Conservation (phyloP, 495 filamentous ascomycete species). For the Daldinia grandis region DNA sequence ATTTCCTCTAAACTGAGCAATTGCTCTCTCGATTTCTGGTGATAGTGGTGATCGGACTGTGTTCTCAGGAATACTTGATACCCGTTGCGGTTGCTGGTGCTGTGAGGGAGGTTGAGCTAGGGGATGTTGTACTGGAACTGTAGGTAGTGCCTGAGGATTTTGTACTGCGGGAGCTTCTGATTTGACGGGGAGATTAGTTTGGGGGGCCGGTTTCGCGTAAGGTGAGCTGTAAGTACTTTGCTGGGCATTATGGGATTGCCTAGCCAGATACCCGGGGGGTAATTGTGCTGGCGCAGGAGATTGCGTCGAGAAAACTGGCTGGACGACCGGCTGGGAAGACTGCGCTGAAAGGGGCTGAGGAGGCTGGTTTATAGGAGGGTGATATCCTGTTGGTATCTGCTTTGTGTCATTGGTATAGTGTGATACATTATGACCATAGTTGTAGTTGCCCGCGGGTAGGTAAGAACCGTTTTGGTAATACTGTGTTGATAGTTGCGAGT, state of each 20-base stretch:
- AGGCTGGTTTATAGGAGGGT: conserved; percentile 28
- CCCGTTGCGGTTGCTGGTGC: conserved; percentile 18
- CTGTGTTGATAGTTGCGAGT: conserved; percentile 41
- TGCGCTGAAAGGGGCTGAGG: conserved; percentile 34
- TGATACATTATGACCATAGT: conserved; percentile 37
- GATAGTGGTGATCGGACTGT: conserved; percentile 17
- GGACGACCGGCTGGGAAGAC: conserved; percentile 38
- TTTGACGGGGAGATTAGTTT: conserved; percentile 35
- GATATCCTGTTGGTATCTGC: conserved; percentile 35
- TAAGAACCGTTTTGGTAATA: conserved; percentile 47
- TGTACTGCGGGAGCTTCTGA: conserved; percentile 20
- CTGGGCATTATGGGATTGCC: conserved; percentile 47
- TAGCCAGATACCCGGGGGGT: conserved; percentile 45
- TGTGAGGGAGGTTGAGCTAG: conserved; percentile 8
- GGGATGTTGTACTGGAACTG: conserved; percentile 25
- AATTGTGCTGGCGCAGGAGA: conserved; percentile 47
- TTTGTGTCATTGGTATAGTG: conserved; percentile 40
- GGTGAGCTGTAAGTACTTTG: conserved; percentile 55
- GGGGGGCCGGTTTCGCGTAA: conserved; percentile 51
- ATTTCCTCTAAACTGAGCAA: conserved; percentile 42
- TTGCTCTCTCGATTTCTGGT: conserved; percentile 43
- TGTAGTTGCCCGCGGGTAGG: conserved; percentile 31
- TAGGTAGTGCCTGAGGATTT: conserved; percentile 31
- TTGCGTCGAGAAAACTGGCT: conserved; percentile 47
- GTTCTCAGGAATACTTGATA: conserved; percentile 19